These are phyloP conservation scores for Rhizopogon roseolus DNA, from an alignment of 768 basidiomycete species.

Conservation along the genomic window DNA sequence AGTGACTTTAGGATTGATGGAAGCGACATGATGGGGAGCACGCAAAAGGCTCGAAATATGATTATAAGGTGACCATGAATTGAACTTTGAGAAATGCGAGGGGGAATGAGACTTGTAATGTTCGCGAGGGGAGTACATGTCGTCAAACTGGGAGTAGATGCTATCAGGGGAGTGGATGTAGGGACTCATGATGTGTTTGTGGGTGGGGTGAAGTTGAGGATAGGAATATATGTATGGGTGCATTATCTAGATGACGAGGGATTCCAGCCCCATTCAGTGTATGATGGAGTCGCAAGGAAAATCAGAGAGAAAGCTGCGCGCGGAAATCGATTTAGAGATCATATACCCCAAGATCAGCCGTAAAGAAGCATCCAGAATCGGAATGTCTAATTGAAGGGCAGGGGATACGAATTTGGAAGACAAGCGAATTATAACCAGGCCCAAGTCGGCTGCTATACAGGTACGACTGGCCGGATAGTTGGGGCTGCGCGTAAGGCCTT, in stretches of 20 bases:
- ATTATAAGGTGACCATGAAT: constrained; percentile 17
- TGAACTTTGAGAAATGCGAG: constrained; percentile 2
- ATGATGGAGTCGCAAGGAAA: constrained; percentile 14
- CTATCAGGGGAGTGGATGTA: constrained; percentile 14
- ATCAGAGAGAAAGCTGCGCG: constrained; percentile 19
- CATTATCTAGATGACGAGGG: constrained; percentile 6
- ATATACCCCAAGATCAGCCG: constrained; percentile 22
- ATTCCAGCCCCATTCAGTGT: constrained; percentile 11
- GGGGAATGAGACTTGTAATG: constrained; percentile 17
- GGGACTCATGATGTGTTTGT: constrained; percentile 24
- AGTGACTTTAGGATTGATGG: constrained; percentile 24
- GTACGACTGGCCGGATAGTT: constrained; percentile 18
- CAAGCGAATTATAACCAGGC: constrained; percentile 27
- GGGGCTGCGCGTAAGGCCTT: constrained; percentile 14
- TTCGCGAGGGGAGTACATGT: constrained; percentile 19
- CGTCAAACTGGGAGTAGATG: constrained; percentile 10
- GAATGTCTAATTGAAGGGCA: constrained; percentile 11
- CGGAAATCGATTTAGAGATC: constrained; percentile 21
- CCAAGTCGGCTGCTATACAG: constrained; percentile 16
- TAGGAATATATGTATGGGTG: constrained; percentile 28
- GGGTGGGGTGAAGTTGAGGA: constrained; percentile 16
- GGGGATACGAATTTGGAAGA: constrained; percentile 10
- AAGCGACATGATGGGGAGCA: constrained; percentile 11
- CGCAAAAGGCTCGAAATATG: constrained; percentile 4
- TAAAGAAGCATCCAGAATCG: constrained; percentile 12